These are phyloP conservation scores for Phlebiopsis gigantea DNA, from an alignment of 768 basidiomycete species.

Conservation along the genomic window DNA sequence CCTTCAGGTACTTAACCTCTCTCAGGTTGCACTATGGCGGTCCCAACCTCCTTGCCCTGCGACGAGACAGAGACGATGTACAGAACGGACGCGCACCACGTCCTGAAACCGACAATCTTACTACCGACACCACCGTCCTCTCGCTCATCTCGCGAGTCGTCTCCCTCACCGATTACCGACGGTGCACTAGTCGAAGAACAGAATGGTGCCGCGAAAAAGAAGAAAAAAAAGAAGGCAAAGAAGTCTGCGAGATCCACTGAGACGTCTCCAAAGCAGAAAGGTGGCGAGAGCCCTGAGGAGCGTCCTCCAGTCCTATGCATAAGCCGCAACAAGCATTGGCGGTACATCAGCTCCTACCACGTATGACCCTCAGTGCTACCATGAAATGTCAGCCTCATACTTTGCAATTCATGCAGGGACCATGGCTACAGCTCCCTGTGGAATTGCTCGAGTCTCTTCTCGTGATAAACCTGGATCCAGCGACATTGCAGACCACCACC, in stretches of 20 bases:
- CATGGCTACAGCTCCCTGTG: constrained; percentile 85
- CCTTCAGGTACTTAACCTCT: not conserved
- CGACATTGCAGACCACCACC: constrained; percentile 40
- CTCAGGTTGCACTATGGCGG: constrained; percentile 4
- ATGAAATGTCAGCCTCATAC: not conserved
- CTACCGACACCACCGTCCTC: constrained; percentile 12
- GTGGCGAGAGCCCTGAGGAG: constrained; percentile 30
- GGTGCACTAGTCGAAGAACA: constrained; percentile 19
- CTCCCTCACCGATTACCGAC: constrained; percentile 21
- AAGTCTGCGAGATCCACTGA: not conserved
- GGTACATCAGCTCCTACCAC: constrained; percentile 88
- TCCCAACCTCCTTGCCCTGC: not conserved
- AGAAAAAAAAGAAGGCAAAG: constrained; percentile 43
- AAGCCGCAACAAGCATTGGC: constrained; percentile 92
- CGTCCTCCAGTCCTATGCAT: constrained; percentile 74
- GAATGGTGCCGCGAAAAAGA: constrained; percentile 49
- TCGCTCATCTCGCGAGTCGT: constrained; percentile 20
- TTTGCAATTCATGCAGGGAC: constrained; percentile 48
- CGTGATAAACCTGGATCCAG: constrained; percentile 71
- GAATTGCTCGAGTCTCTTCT: constrained; percentile 83
- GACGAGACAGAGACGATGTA: constrained; percentile 1
- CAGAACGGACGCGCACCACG: not conserved
- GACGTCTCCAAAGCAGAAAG: constrained; percentile 14
- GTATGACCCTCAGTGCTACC: constrained; percentile 38
- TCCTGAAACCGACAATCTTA: not conserved